Evolutionary conservation across 306 rosid species (phyloP).

Genomic region (Fragaria iinumae): DNA sequence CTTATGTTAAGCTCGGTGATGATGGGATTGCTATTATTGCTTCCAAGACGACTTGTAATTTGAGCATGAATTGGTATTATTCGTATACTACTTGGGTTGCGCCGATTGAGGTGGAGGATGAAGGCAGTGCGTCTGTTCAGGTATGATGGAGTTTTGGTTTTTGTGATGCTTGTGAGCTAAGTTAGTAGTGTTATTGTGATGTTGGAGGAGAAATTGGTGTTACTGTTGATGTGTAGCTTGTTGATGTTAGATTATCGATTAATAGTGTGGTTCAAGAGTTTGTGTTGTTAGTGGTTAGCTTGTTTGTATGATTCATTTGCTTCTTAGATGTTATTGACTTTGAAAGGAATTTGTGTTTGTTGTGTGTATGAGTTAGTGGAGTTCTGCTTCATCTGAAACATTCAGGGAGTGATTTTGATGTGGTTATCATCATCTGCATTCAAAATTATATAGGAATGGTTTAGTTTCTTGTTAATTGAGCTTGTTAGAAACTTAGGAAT

Average conservation of each 20-base stretch:
- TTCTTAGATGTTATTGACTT: not conserved
- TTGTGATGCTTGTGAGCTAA: not conserved
- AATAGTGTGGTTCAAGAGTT: not conserved
- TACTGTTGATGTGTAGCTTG: not conserved
- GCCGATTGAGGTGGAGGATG: conserved; percentile 62
- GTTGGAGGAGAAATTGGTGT: not conserved
- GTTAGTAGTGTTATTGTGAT: not conserved
- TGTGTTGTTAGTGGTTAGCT: not conserved
- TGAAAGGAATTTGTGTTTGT: not conserved
- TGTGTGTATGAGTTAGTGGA: not conserved
- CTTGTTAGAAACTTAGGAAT: not conserved
- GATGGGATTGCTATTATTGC: conserved; percentile 56
- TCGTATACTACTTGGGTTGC: conserved; percentile 66
- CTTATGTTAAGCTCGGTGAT: conserved; percentile 55
- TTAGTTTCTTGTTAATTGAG: not conserved
- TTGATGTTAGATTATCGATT: not conserved
- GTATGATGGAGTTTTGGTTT: conserved; percentile 28
- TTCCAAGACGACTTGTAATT: conserved; percentile 66
- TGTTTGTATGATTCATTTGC: not conserved
- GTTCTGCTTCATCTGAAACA: not conserved
- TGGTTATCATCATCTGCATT: not conserved
- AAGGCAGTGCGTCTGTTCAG: conserved; percentile 70
- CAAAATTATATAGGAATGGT: not conserved
- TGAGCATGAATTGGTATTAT: conserved; percentile 81
- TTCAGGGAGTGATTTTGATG: not conserved